A percentile compares a stretch with the other conserved stretches of the same genome.
These are phyloP conservation scores for Gryganskiella cystojenkinii DNA, from an alignment of 192 early-diverging fungal genomes.

Conservation along the genomic window DNA sequence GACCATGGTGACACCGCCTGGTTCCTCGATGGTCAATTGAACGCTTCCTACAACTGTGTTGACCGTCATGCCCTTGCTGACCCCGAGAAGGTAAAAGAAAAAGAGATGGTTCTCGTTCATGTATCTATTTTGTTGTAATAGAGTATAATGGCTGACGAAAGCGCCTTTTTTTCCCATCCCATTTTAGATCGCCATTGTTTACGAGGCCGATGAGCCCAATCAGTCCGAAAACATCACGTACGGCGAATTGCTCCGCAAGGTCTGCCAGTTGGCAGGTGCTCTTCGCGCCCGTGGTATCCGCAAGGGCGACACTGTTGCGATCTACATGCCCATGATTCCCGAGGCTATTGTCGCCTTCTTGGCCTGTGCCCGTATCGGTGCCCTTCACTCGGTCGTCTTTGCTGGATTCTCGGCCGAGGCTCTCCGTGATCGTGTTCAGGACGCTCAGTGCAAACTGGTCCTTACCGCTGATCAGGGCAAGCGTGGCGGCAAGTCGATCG, in stretches of 20 bases:
- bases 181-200: slow-evolving; percentile 79
- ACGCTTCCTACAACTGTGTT: slow-evolving; percentile 96
- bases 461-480: slow-evolving; percentile 96
- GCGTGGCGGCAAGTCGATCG: slow-evolving; percentile 90
- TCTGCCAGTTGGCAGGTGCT: slow-evolving; percentile 88
- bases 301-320: slow-evolving; percentile 95
- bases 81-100: slow-evolving; percentile 71
- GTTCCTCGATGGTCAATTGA: slow-evolving; percentile 93
- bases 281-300: slow-evolving; percentile 83
- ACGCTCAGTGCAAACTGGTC: slow-evolving; percentile 83
- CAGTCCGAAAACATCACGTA: slow-evolving; percentile 85
- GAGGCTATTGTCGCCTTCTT: slow-evolving; percentile 94
- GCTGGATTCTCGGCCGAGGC: slow-evolving; percentile 96
- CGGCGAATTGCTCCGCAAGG: slow-evolving; percentile 82
- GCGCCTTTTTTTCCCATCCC: no score
- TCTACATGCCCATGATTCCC: slow-evolving; percentile 99
- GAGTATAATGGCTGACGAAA: no score
- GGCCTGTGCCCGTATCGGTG: slow-evolving; percentile 93
- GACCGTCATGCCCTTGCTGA: slow-evolving; percentile 88
- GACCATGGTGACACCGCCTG: slow-evolving; percentile 90
- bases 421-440: slow-evolving; percentile 90
- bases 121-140: neutral
- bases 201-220: slow-evolving; percentile 91
- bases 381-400: slow-evolving; percentile 95
- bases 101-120: neutral